Base-by-base conservation (phyloP, 164 flowering plant genomes). In the Stephania japonica region DNA sequence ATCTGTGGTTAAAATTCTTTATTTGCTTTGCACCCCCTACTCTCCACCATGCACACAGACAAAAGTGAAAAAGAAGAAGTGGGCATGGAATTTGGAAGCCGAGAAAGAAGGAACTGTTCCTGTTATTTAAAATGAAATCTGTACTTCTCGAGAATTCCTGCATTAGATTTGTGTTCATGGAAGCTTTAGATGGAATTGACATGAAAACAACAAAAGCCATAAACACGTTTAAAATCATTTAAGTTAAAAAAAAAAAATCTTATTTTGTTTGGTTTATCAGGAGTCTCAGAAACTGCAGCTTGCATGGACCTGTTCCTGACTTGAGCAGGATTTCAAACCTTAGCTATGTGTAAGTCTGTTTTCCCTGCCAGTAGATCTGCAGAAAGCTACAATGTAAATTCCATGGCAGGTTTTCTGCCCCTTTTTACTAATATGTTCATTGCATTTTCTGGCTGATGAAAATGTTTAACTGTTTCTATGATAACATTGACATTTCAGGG, bases 241-340 rank as follows among this genome's bases (percentile, higher is more conserved):
- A 11, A 47, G 4, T 47, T 47, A 7, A 3, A 47, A 47, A 47
- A 26, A 7, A 3, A 47, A 47, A 47, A 26, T 42, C 7, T 23
- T 69, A 6, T 59, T 26, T 41, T 7, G 42, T 32, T 64, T 56
- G 73, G 56, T 21, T 24, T 69, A 19, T 27, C 81, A 81, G 86
- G 76, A 81, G 83, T 80, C 82, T 84, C 11, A 76, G 86, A 50
- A 84, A 84, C 70, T 82, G 86, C 77, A 80, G 72, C 75, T 75
- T 84, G 76, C 66, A 71, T 71, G 86, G 86, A 65, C 7, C 75
- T 26, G 42, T 84, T 75, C 86, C 86, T 65, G 83, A 84, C 71
- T 56, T 84, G 9, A 80, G 84, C 79, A 65, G 21, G 12, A 72
- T 75, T 27, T 70, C 75, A 64, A n/a, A 24, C 62, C 80, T 79